These are phyloP conservation scores for Heracleum sosnowskyi DNA, from an alignment of 129 eudicot species.

Conservation along the genomic window DNA sequence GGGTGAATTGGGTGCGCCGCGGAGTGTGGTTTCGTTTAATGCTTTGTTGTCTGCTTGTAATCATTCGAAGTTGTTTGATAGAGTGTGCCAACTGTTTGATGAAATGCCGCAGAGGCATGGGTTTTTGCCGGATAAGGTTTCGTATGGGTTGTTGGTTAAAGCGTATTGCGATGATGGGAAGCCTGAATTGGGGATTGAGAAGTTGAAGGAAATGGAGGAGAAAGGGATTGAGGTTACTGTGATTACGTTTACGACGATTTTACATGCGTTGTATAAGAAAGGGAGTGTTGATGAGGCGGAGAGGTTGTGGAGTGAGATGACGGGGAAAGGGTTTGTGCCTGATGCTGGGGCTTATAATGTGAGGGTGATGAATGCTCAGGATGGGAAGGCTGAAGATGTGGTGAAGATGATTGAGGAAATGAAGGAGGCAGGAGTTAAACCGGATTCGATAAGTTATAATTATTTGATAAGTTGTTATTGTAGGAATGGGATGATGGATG, in stretches of 20 bases:
- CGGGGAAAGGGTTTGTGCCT: conserved; percentile 37
- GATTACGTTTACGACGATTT: conserved; percentile 48
- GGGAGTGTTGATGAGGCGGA: conserved; percentile 61
- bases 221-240: conserved; percentile 42
- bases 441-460: conserved; percentile 68
- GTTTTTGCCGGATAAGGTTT: conserved; percentile 45
- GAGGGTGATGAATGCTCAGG: conserved; percentile 37
- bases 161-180: conserved; percentile 60
- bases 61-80: conserved; percentile 29
- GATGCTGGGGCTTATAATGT: conserved; percentile 76
- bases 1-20: conserved; percentile 56
- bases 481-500: conserved; percentile 66
- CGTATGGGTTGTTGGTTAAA: conserved; percentile 65
- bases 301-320: conserved; percentile 69
- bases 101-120: conserved; percentile 55
- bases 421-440: conserved; percentile 40
- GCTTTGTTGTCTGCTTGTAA: conserved; percentile 56
- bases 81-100: conserved; percentile 53
- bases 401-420: conserved; percentile 74
- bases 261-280: conserved; percentile 52
- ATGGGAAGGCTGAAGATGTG: conserved; percentile 48
- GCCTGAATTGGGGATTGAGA: conserved; percentile 50
- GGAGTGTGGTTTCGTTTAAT: conserved; percentile 60
- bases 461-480: conserved; percentile 72
- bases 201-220: conserved; percentile 56